A percentile compares a stretch with the other conserved stretches of the same genome.
These are phyloP conservation scores for Neovahlkampfia damariscottae DNA, from an alignment of 78 protist genomes.

Conservation along the genomic window DNA sequence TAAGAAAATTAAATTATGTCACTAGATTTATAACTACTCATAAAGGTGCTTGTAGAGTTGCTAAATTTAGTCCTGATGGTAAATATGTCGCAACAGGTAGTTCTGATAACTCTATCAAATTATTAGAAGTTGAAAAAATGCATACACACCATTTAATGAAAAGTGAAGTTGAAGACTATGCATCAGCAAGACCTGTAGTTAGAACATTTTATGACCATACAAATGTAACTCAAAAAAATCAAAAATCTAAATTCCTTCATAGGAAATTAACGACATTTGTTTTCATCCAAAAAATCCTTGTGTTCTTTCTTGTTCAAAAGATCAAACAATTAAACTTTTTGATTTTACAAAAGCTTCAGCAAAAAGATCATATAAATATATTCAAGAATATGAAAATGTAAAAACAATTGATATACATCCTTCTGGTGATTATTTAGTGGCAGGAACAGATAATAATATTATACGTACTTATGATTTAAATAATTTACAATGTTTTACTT, in stretches of 20 bases:
- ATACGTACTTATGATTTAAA: neutral
- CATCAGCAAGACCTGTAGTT: neutral
- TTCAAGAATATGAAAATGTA: neutral
- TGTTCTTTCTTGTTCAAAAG: neutral
- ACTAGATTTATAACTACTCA: neutral
- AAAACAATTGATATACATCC: neutral
- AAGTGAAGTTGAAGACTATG: neutral
- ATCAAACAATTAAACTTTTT: neutral
- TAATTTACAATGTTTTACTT: neutral
- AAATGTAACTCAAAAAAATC: too few relatives aligned
- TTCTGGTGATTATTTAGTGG: neutral
- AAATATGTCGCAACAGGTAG: constrained; percentile 6
- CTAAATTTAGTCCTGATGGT: neutral
- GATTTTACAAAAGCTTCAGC: neutral
- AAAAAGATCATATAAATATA: neutral
- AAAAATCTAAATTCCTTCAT: too few relatives aligned
- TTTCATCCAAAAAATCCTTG: neutral
- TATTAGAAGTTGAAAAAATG: neutral
- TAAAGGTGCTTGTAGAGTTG: neutral
- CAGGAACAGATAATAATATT: neutral
- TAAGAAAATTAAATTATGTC: neutral
- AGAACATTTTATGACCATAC: constrained; percentile 3
- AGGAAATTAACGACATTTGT: neutral
- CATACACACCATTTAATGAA: neutral
- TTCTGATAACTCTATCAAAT: neutral